Conservation (phyloP, 2,329 filamentous ascomycete genomes). For the Calonectria pseudoturangicola region DNA sequence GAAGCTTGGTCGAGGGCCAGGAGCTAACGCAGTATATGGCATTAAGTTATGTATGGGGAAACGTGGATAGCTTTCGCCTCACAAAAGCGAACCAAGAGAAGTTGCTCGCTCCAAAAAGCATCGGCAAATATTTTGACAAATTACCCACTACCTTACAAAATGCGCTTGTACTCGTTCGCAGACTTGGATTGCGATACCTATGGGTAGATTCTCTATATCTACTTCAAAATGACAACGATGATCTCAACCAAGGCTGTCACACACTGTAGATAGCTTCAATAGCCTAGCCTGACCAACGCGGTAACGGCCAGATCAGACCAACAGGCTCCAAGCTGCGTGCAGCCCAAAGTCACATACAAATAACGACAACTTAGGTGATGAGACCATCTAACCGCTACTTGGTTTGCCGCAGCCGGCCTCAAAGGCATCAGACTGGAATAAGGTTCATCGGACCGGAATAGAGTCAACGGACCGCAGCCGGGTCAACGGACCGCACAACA, state of each 20-base stretch:
- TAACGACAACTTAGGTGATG: no score
- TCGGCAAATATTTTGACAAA: neutral
- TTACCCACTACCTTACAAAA: slow-evolving; percentile 7
- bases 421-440: no score
- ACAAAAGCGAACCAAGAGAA: slow-evolving; percentile 27
- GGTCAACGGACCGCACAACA: no score
- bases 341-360: no score
- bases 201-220: slow-evolving; percentile 26
- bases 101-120: slow-evolving; percentile 8
- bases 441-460: no score
- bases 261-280: no score
- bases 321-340: no score
- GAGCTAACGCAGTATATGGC: slow-evolving; percentile 26
- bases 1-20: slow-evolving; percentile 21
- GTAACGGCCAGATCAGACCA: no score
- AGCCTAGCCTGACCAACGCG: no score
- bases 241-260: neutral
- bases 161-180: slow-evolving; percentile 8
- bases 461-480: no score
- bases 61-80: slow-evolving; percentile 31
- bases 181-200: neutral
- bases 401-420: no score
- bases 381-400: no score
- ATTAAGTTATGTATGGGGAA: slow-evolving; percentile 43
- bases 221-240: neutral